Evolutionary conservation across 352 stramenopile genomes (phyloP).

Genomic region (Lagenidium giganteum): DNA sequence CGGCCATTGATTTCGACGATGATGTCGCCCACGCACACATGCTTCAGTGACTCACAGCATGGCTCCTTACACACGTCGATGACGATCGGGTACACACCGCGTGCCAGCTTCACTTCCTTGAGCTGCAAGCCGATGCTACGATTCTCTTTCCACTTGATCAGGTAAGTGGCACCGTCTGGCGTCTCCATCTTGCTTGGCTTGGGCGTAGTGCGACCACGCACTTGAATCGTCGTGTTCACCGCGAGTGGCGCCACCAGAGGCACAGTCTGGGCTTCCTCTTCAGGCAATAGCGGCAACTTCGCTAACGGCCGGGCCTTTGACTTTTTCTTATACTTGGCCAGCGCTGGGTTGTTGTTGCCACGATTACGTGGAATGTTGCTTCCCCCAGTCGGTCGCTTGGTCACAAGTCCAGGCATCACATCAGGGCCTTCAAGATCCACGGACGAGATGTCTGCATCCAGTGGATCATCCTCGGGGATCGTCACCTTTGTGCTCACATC

Average conservation of each 20-base stretch:
- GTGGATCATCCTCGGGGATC: too few species aligned
- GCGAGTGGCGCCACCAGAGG: conserved; percentile 70
- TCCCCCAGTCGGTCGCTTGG: too few species aligned
- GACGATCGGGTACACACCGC: conserved; percentile 76
- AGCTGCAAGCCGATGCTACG: conserved; percentile 82
- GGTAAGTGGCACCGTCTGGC: conserved; percentile 75
- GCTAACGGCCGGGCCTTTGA: conserved; percentile 56
- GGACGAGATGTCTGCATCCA: too few species aligned
- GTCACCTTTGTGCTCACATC: too few species aligned
- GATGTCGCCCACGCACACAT: conserved; percentile 81
- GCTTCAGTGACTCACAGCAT: conserved; percentile 77
- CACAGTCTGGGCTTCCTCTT: conserved; percentile 65
- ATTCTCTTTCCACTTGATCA: conserved; percentile 87
- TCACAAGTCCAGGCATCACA: conserved; percentile 39
- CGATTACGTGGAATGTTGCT: conserved; percentile 29
- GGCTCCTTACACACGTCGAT: conserved; percentile 79
- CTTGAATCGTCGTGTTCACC: conserved; percentile 82
- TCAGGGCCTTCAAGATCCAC: conserved; percentile 52
- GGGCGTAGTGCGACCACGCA: conserved; percentile 69
- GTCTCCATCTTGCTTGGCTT: conserved; percentile 76
- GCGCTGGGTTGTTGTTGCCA: conserved; percentile 42
- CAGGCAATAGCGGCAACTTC: conserved; percentile 60
- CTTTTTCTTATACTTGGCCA: conserved; percentile 74
- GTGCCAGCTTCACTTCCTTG: conserved; percentile 71
- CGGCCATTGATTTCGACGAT: conserved; percentile 88